These are phyloP conservation scores for Candida tropicalis DNA, from an alignment of 1,139 yeast genomes.

Conservation along the genomic window DNA sequence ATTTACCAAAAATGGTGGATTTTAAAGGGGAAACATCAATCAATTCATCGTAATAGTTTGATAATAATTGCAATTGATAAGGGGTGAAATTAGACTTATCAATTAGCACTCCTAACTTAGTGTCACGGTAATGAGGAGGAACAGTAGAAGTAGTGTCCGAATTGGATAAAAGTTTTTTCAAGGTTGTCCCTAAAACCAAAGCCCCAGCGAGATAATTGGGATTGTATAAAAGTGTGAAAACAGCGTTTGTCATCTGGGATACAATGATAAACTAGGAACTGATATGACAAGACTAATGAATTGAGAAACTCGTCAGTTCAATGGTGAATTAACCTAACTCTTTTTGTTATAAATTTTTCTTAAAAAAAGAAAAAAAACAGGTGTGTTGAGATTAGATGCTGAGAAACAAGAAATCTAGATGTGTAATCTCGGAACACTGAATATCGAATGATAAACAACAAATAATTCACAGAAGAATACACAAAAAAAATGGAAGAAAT, in stretches of 20 bases:
- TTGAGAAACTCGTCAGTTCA: too few relatives aligned
- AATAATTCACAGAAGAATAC: background rate
- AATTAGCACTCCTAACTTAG: constrained; percentile 35
- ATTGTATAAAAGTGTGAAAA: constrained; percentile 67
- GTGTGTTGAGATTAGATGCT: background rate
- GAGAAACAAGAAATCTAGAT: background rate
- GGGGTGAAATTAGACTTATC: constrained; percentile 32
- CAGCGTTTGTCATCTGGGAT: constrained; percentile 46
- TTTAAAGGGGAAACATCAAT: constrained; percentile 32
- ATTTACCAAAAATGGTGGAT: constrained; percentile 29
- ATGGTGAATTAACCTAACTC: too few relatives aligned
- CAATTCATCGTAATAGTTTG: constrained; percentile 32
- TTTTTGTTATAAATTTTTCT: too few relatives aligned
- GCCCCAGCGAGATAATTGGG: constrained; percentile 78
- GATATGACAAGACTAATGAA: too few relatives aligned
- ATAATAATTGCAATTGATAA: constrained; percentile 31
- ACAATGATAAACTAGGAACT: too few relatives aligned
- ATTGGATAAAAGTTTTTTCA: constrained; percentile 23
- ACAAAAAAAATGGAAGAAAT: background rate
- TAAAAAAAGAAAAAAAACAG: too few relatives aligned
- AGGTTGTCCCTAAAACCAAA: constrained; percentile 55
- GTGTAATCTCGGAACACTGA: background rate
- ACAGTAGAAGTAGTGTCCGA: constrained; percentile 11
- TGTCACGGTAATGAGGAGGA: constrained; percentile 11
- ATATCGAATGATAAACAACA: background rate